Evolutionary conservation across 2,329 filamentous ascomycete genomes (phyloP).

Genomic region (Neonectria ditissima): DNA sequence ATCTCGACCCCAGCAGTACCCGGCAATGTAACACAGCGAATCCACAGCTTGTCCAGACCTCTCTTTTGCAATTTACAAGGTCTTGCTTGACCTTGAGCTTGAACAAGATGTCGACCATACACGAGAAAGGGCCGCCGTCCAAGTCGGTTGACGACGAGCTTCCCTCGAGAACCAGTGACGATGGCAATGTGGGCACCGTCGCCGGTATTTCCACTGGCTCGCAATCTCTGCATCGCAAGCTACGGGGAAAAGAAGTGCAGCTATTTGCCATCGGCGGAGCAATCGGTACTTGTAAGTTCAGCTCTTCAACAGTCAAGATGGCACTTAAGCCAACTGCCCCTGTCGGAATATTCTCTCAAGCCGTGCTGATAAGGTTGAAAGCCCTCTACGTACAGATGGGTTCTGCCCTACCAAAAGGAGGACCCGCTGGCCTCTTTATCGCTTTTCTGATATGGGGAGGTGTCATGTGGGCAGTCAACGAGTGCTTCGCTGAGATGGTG

Average conservation of each 20-base stretch:
- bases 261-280: slow-evolving; percentile 28
- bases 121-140: slow-evolving; percentile 1
- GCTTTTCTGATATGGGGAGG: slow-evolving; percentile 18
- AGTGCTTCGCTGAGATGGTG: slow-evolving; percentile 28
- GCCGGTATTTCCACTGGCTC: slow-evolving; percentile 15
- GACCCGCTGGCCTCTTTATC: slow-evolving; percentile 24
- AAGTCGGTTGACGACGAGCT: background rate
- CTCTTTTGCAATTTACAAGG: background rate
- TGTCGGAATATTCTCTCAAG: background rate
- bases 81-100: background rate
- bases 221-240: slow-evolving; percentile 21
- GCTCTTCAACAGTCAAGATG: no score
- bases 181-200: slow-evolving; percentile 6
- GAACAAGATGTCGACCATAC: background rate
- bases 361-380: background rate
- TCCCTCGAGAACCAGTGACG: background rate
- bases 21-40: background rate
- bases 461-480: slow-evolving; percentile 24
- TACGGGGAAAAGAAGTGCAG: slow-evolving; percentile 24
- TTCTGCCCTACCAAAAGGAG: slow-evolving; percentile 24
- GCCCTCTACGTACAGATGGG: slow-evolving; percentile 28
- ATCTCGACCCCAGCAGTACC: background rate
- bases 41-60: background rate
- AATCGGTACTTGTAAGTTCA: slow-evolving; percentile 24
- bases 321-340: no score